Base-by-base conservation (phyloP, 768 basidiomycete genomes). In the Termitomyces titanicus region DNA sequence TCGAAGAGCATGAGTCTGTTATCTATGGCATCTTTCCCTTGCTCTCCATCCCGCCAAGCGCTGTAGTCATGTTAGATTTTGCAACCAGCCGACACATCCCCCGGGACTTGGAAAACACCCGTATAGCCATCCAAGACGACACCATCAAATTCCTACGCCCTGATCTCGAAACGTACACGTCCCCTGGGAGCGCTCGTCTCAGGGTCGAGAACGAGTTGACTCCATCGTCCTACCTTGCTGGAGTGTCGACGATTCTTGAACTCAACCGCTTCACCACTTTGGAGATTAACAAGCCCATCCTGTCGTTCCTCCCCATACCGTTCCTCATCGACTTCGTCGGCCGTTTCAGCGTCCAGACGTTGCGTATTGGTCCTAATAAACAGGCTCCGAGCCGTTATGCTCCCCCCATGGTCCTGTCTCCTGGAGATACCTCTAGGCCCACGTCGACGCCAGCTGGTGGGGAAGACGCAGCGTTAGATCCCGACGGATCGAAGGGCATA, bases 141-240 rank as follows among this genome's bases (percentile, higher is more conserved):
- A 50, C 24, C n/a, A 13, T 46, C 53, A 51, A 43, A 48, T 46
- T 51, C 5, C 48, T 54, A 3, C 49, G 48, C 6, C 53, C 53
- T 37, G 57, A 54, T 25, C 31, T 50, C 3, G 35, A 50, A 10
- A 27, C 49, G 9, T 50, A 51, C 18, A 27, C 48, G 27, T 50
- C 55, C 2, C 55, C 49, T 5, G 55, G 48, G 13, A 56, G 49
- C 29, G 55, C 55, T 12, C 55, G 49, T 25, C 55, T 50, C 18
- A 44, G 7, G 5, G 25, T 45, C 12, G 31, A 45, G 27, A 34
- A 38, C 15, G 55, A 25, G 10, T 35, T 35, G 12, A 29, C 18
- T 17, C 53, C 47, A 18, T 39, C 44, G 11, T 42, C 37, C 25
- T 55, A 39, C 15, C 51, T 55, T 5, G 10, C 40, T 3, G 34